phyloP scores from a whole-genome alignment of 495 filamentous ascomycete genomes.

The Penicillium cinerascens region DNA sequence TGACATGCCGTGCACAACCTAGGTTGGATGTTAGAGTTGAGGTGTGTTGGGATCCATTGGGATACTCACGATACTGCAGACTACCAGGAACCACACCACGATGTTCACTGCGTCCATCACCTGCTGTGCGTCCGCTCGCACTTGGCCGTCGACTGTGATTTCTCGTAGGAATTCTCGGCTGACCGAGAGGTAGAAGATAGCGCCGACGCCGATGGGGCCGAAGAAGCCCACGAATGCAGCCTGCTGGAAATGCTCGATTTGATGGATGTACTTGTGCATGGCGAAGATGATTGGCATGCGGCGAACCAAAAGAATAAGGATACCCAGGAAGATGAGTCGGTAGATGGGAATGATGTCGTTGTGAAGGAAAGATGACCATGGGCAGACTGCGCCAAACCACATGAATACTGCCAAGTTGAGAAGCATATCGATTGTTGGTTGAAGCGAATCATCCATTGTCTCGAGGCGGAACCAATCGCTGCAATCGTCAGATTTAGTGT shows the following conservation, averaged over 20 bases:
- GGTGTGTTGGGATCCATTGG: neutral
- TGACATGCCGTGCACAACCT: constrained; percentile 84
- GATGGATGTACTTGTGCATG: constrained; percentile 71
- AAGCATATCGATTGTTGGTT: constrained; percentile 87
- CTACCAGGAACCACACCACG: constrained; percentile 81
- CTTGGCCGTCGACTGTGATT: constrained; percentile 54
- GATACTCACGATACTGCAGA: constrained; percentile 77
- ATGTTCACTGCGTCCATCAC: constrained; percentile 63
- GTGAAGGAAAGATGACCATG: constrained; percentile 66
- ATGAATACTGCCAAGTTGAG: constrained; percentile 84
- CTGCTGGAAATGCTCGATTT: constrained; percentile 70
- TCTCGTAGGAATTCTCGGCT: constrained; percentile 60
- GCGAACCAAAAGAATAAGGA: constrained; percentile 76
- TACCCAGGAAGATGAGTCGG: constrained; percentile 70
- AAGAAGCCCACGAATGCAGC: constrained; percentile 89
- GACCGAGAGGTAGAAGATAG: constrained; percentile 85
- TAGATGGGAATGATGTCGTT: constrained; percentile 73
- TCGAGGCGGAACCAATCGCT: constrained; percentile 88
- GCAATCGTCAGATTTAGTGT: constrained; percentile 9
- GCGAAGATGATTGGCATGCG: constrained; percentile 73
- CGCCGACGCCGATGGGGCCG: constrained; percentile 90
- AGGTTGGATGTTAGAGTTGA: neutral
- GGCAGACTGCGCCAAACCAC: constrained; percentile 88
- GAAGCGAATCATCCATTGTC: constrained; percentile 82
- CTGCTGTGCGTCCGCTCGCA: constrained; percentile 61